Evolutionary conservation across 2,329 filamentous ascomycete species (phyloP).

Genomic region (Hymenoscyphus linearis): DNA sequence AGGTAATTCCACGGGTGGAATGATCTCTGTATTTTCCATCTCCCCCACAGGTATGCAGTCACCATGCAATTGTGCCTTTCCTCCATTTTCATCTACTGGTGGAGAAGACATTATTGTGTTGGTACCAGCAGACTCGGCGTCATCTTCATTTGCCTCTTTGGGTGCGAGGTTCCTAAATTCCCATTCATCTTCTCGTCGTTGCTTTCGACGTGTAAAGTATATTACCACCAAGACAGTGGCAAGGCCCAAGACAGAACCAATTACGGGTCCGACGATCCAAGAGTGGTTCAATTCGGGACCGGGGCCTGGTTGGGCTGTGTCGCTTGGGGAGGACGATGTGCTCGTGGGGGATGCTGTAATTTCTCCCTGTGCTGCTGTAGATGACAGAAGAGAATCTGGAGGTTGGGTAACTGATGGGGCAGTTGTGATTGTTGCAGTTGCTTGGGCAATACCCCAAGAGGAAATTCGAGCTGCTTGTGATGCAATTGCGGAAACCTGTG

Average conservation of each 20-base stretch:
- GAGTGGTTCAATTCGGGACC: conserved; percentile 11
- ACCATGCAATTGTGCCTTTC: conserved; percentile 20
- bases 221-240: conserved; percentile 24
- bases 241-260: conserved; percentile 25
- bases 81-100: conserved; percentile 1
- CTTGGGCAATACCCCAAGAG: neutral
- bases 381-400: neutral
- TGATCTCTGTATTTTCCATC: conserved; percentile 18
- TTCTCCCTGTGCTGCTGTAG: neutral
- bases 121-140: conserved; percentile 3
- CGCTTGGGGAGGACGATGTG: neutral
- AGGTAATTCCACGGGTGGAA: conserved; percentile 21
- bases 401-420: neutral
- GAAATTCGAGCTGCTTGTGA: conserved; percentile 21
- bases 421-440: neutral
- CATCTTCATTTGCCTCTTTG: conserved; percentile 8
- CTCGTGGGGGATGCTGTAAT: neutral
- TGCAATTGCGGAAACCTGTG: conserved; percentile 15
- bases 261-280: conserved; percentile 26
- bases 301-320: conserved; percentile 3
- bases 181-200: conserved; percentile 13
- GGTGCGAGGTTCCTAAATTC: conserved; percentile 4
- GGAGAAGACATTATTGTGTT: neutral
- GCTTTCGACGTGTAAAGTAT: conserved; percentile 23
- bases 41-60: conserved; percentile 20